Evolutionary conservation across 176 grass and related monocot species (phyloP).

Genomic region (Rhynchospora pubera): DNA sequence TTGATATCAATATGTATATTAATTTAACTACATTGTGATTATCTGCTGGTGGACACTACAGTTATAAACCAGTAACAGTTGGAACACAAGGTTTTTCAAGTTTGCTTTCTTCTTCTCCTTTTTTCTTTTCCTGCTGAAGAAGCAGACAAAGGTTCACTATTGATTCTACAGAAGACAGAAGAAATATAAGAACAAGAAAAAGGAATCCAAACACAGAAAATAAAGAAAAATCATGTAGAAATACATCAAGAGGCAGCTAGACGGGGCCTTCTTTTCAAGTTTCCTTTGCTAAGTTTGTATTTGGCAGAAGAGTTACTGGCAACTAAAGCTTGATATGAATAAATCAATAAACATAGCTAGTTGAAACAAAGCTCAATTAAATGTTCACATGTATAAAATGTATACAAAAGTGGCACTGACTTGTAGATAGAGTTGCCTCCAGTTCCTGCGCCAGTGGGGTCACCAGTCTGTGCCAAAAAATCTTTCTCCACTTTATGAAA

Average conservation of each 20-base stretch:
- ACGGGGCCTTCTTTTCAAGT: neutral
- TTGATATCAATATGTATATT: neutral
- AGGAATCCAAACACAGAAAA: neutral
- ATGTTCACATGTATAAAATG: neutral
- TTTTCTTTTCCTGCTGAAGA: neutral
- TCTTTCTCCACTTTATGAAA: slow-evolving; percentile 98
- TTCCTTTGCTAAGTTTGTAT: neutral
- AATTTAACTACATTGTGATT: neutral
- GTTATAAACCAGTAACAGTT: neutral
- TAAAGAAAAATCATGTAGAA: neutral
- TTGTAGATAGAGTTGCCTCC: slow-evolving; percentile 89
- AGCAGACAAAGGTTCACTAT: neutral
- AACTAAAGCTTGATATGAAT: neutral
- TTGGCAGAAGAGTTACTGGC: neutral
- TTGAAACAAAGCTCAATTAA: neutral
- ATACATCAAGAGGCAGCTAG: neutral
- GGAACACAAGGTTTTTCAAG: neutral
- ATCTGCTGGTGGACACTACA: neutral
- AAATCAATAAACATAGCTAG: neutral
- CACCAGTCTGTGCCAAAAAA: slow-evolving; percentile 91
- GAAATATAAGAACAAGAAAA: neutral
- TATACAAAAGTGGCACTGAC: slow-evolving; percentile 31
- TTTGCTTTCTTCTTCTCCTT: neutral
- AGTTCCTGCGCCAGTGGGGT: slow-evolving; percentile 67
- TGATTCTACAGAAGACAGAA: neutral